These are phyloP conservation scores for Rhynchospora breviuscula DNA, from an alignment of 176 grass and related monocot genomes.

Conservation along the genomic window DNA sequence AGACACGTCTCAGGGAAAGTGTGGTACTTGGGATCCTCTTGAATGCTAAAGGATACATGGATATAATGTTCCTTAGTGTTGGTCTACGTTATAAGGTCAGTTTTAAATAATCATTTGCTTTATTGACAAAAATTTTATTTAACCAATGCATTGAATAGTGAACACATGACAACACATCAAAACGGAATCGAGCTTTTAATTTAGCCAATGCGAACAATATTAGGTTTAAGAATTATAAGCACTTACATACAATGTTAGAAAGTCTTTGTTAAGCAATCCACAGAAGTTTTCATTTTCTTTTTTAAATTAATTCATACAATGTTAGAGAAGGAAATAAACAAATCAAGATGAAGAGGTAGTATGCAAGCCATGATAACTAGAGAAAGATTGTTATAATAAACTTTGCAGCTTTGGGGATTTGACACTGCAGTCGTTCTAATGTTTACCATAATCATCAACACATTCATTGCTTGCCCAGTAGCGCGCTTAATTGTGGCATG, in stretches of 20 bases:
- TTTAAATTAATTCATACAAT: too few species aligned
- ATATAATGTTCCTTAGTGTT: slow-evolving; percentile 48
- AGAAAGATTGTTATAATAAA: not conserved
- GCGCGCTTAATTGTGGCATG: slow-evolving; percentile 47
- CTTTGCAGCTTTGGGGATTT: slow-evolving; percentile 38
- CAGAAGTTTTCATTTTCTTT: not conserved
- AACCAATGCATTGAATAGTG: too few species aligned
- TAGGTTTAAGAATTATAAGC: not conserved
- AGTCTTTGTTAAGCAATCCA: not conserved
- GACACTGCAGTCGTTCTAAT: slow-evolving; percentile 29
- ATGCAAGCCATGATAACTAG: not conserved
- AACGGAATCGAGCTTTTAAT: not conserved
- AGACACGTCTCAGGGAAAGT: slow-evolving; percentile 35
- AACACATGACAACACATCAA: not conserved
- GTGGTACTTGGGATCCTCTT: slow-evolving; percentile 55
- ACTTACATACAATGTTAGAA: not conserved
- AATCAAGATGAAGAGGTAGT: not conserved
- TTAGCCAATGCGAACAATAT: not conserved
- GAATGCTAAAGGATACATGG: slow-evolving; percentile 66
- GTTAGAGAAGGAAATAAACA: not conserved
- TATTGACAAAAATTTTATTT: not conserved
- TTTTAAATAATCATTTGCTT: not conserved
- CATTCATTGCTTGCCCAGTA: slow-evolving; percentile 50
- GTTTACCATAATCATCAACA: slow-evolving; percentile 40
- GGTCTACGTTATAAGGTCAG: slow-evolving; percentile 14